These are phyloP conservation scores for Pisolithus thermaeus DNA, from an alignment of 1,284 basidiomycete species.

Conservation along the genomic window DNA sequence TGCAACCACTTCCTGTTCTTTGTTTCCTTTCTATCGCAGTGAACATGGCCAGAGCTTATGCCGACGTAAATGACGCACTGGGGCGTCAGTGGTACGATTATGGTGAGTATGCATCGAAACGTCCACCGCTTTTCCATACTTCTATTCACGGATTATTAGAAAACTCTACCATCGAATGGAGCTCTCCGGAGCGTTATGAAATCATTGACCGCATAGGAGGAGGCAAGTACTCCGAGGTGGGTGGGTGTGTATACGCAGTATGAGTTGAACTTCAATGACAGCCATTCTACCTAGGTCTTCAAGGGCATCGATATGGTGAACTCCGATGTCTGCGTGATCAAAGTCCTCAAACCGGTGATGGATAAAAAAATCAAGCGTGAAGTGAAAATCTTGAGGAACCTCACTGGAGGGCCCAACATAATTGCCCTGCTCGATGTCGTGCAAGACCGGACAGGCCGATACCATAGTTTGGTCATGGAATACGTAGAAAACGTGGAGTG, in stretches of 20 bases:
- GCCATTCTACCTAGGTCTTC: conserved; percentile 55
- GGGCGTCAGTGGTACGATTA: conserved; percentile 49
- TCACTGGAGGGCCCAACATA: conserved; percentile 83
- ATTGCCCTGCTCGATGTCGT: conserved; percentile 82
- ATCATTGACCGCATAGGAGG: conserved; percentile 74
- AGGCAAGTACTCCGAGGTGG: conserved; percentile 74
- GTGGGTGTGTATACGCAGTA: conserved; percentile 1
- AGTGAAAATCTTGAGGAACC: conserved; percentile 86
- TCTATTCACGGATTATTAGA: conserved; percentile 37
- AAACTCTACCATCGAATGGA: conserved; percentile 70
- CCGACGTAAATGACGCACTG: conserved; percentile 40
- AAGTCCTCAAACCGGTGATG: conserved; percentile 88
- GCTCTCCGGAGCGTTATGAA: conserved; percentile 75
- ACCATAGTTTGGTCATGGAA: conserved; percentile 83
- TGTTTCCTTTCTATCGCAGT: conserved; percentile 10
- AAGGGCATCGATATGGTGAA: conserved; percentile 79
- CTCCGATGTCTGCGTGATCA: conserved; percentile 79
- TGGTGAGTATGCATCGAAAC: conserved; percentile 28
- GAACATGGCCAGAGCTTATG: conserved; percentile 45
- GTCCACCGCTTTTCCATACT: not conserved
- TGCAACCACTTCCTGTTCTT: conserved; percentile 11
- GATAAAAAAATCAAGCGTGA: conserved; percentile 93
- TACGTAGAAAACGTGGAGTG: conserved; percentile 83
- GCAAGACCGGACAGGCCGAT: conserved; percentile 67
- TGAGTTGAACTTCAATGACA: conserved; percentile 1